phyloP scores from a whole-genome alignment of 352 stramenopile species.

The Lagenidium giganteum region DNA sequence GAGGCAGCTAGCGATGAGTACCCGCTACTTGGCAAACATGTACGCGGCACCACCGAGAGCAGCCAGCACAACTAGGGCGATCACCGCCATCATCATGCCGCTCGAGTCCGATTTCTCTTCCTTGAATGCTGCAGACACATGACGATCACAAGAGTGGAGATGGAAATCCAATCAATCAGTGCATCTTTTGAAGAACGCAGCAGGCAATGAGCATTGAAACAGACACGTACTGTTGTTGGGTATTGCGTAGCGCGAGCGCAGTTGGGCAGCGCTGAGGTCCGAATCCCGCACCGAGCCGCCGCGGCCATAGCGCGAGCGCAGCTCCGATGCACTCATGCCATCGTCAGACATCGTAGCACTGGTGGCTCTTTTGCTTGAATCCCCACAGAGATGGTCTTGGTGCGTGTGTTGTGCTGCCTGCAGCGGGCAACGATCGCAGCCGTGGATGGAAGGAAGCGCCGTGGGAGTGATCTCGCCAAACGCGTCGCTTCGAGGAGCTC shows the following conservation, averaged over 20 bases:
- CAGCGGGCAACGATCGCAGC: too few relatives aligned
- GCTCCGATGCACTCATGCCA: slow-evolving; percentile 52
- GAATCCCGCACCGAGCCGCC: slow-evolving; percentile 66
- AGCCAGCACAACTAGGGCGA: slow-evolving; percentile 37
- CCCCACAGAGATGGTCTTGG: too few relatives aligned
- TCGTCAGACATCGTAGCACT: slow-evolving; percentile 71
- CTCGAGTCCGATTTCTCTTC: slow-evolving; percentile 46
- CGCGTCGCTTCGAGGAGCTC: too few relatives aligned
- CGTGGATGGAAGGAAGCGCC: too few relatives aligned
- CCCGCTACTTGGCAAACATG: slow-evolving; percentile 37
- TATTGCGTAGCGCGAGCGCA: slow-evolving; percentile 78
- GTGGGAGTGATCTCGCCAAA: too few relatives aligned
- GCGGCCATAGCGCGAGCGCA: slow-evolving; percentile 71
- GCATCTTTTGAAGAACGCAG: neutral
- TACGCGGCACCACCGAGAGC: slow-evolving; percentile 50
- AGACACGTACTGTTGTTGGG: slow-evolving; percentile 65
- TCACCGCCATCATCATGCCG: slow-evolving; percentile 41
- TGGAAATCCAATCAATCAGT: too few relatives aligned
- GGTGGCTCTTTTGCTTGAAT: too few relatives aligned
- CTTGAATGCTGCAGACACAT: slow-evolving; percentile 54
- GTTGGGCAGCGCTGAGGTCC: slow-evolving; percentile 71
- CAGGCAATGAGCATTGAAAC: neutral
- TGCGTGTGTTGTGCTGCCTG: too few relatives aligned
- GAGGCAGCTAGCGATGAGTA: too few relatives aligned
- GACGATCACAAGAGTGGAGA: too few relatives aligned